A percentile compares a stretch with the other conserved stretches of the same genome.
phyloP scores from a whole-genome alignment of 352 stramenopile genomes.

The Vaucheria bursata region DNA sequence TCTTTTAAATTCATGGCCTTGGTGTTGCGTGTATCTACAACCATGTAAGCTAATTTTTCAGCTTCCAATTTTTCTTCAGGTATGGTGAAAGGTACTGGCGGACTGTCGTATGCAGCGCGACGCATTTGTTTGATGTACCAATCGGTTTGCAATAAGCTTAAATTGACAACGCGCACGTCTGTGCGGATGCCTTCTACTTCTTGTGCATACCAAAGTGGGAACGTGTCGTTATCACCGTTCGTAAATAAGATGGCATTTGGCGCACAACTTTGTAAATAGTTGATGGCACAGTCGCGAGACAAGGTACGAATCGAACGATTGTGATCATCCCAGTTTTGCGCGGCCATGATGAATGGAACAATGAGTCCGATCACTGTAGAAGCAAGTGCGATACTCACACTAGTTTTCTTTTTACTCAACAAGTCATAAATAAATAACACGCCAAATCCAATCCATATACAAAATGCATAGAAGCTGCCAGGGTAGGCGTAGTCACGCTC shows the following conservation, averaged over 20 bases:
- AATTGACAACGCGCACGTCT: background rate
- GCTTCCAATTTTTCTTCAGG: constrained; percentile 5
- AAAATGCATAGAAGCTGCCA: constrained; percentile 1
- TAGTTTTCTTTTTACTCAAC: background rate
- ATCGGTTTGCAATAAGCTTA: background rate
- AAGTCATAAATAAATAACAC: background rate
- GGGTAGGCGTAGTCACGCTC: background rate
- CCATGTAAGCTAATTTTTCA: background rate
- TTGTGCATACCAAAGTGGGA: background rate
- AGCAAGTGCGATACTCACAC: background rate
- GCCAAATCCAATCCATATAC: constrained; percentile 1
- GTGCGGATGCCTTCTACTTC: background rate
- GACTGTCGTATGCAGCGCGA: background rate
- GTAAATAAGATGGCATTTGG: constrained; percentile 2
- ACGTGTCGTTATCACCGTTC: background rate
- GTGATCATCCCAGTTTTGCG: background rate
- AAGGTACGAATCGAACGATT: background rate
- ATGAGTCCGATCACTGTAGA: background rate
- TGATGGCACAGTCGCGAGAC: background rate
- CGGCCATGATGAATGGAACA: background rate
- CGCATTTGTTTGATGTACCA: background rate
- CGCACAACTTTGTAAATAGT: background rate
- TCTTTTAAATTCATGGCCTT: background rate
- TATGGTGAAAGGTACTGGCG: background rate
- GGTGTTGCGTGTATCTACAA: background rate